Conservation (phyloP, 2,329 filamentous ascomycete species). For the Apiospora marii region DNA sequence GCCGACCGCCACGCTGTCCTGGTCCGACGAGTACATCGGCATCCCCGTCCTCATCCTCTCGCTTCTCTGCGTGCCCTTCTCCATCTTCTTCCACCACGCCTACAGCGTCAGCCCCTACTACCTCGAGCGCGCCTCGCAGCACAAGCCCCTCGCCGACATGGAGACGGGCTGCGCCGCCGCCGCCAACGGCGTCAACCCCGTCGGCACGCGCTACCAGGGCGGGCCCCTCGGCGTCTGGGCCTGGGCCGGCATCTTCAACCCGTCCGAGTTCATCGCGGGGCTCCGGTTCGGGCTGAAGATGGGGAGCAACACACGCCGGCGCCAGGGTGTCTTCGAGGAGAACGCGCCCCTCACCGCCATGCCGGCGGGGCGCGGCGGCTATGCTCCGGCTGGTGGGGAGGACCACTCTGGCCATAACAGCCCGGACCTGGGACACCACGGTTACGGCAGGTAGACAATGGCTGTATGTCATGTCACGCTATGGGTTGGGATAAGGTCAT, state of each 20-base stretch:
- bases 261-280: conserved; percentile 25
- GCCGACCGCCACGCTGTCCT: conserved; percentile 30
- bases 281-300: conserved; percentile 25
- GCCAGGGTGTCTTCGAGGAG: not conserved
- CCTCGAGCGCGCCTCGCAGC: conserved; percentile 8
- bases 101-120: conserved; percentile 35
- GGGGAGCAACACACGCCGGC: not conserved
- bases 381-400: not conserved
- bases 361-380: not conserved
- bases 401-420: not conserved
- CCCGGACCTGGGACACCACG: not conserved
- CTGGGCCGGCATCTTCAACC: conserved; percentile 24
- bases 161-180: not conserved
- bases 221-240: conserved; percentile 25
- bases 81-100: conserved; percentile 37
- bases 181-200: not conserved
- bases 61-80: conserved; percentile 34
- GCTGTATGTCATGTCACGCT: not conserved
- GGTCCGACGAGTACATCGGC: conserved; percentile 34
- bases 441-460: not conserved
- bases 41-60: conserved; percentile 33
- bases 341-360: not conserved
- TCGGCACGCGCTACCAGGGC: conserved; percentile 25
- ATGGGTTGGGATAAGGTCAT: too few relatives aligned
- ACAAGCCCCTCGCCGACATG: conserved; percentile 15